These are phyloP conservation scores for Henningerozyma blattae DNA, from an alignment of 805 yeast species.

Conservation along the genomic window DNA sequence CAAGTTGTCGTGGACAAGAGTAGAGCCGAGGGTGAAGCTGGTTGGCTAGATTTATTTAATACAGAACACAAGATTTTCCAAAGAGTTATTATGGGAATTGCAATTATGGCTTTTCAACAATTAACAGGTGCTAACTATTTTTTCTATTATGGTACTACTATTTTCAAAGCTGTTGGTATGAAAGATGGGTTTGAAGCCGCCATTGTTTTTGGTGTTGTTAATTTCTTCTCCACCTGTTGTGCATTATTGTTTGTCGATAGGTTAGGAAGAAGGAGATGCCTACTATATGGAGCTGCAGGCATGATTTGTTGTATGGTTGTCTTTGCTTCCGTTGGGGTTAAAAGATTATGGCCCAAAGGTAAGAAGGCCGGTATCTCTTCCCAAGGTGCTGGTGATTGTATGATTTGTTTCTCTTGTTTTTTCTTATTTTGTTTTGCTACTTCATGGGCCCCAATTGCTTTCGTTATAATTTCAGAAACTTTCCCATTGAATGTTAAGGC, in stretches of 20 bases:
- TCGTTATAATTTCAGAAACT: conserved; percentile 52
- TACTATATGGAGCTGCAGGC: conserved; percentile 36
- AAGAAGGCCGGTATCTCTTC: conserved; percentile 21
- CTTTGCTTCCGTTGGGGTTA: conserved; percentile 51
- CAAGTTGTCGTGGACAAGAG: conserved; percentile 47
- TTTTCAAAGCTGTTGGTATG: conserved; percentile 54
- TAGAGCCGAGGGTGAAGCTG: conserved; percentile 45
- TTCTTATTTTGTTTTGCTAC: conserved; percentile 62
- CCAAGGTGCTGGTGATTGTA: conserved; percentile 47
- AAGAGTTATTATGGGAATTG: conserved; percentile 37
- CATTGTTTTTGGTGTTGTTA: conserved; percentile 44
- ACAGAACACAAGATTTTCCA: conserved; percentile 50
- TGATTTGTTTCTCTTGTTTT: conserved; percentile 59
- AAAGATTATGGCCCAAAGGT: conserved; percentile 28
- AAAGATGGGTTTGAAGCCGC: conserved; percentile 43
- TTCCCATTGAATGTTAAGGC: conserved; percentile 61
- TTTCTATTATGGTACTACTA: conserved; percentile 46
- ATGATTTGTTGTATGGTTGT: conserved; percentile 33
- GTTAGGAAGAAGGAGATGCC: conserved; percentile 36
- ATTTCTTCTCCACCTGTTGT: conserved; percentile 43
- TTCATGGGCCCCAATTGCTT: conserved; percentile 64
- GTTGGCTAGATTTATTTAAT: conserved; percentile 50
- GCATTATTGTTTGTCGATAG: conserved; percentile 42
- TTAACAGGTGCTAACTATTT: conserved; percentile 51
- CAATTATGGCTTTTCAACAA: conserved; percentile 48